A percentile compares a stretch with the other conserved stretches of the same genome.
These are phyloP conservation scores for Fusarium graminum DNA, from an alignment of 2,329 filamentous ascomycete species.

Conservation along the genomic window DNA sequence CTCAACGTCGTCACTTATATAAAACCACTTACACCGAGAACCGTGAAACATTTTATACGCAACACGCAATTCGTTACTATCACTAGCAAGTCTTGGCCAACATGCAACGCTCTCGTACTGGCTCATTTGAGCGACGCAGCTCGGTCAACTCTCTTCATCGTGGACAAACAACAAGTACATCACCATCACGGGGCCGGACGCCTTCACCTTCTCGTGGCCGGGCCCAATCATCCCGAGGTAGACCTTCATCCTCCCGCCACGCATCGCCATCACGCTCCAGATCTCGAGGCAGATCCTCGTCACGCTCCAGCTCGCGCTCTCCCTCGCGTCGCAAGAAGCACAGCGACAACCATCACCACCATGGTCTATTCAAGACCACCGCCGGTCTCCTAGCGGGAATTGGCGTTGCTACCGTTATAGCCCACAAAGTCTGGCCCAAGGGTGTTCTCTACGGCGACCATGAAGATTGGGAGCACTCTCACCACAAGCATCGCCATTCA, in stretches of 20 bases:
- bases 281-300: slow-evolving; percentile 31
- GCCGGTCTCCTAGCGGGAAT: slow-evolving; percentile 53
- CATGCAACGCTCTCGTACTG: slow-evolving; percentile 39
- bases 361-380: slow-evolving; percentile 51
- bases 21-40: slow-evolving; percentile 13
- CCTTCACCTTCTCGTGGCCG: slow-evolving; percentile 39
- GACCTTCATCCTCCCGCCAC: slow-evolving; percentile 11
- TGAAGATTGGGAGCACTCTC: slow-evolving; percentile 49
- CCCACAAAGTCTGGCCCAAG: slow-evolving; percentile 55
- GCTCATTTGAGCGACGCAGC: slow-evolving; percentile 41
- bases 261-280: slow-evolving; percentile 31
- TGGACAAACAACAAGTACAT: slow-evolving; percentile 23
- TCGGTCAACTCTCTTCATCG: slow-evolving; percentile 30
- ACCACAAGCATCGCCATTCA: slow-evolving; percentile 30
- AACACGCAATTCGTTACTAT: slow-evolving; percentile 5
- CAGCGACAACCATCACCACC: slow-evolving; percentile 37
- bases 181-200: slow-evolving; percentile 30
- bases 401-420: slow-evolving; percentile 53
- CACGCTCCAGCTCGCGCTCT: slow-evolving; percentile 44
- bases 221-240: slow-evolving; percentile 15
- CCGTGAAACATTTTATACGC: slow-evolving; percentile 5
- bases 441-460: slow-evolving; percentile 48
- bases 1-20: slow-evolving; percentile 7
- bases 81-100: slow-evolving; percentile 30
- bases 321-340: slow-evolving; percentile 32